These are phyloP conservation scores for Phoma herbarum DNA, from an alignment of 2,329 filamentous ascomycete species.

Conservation along the genomic window DNA sequence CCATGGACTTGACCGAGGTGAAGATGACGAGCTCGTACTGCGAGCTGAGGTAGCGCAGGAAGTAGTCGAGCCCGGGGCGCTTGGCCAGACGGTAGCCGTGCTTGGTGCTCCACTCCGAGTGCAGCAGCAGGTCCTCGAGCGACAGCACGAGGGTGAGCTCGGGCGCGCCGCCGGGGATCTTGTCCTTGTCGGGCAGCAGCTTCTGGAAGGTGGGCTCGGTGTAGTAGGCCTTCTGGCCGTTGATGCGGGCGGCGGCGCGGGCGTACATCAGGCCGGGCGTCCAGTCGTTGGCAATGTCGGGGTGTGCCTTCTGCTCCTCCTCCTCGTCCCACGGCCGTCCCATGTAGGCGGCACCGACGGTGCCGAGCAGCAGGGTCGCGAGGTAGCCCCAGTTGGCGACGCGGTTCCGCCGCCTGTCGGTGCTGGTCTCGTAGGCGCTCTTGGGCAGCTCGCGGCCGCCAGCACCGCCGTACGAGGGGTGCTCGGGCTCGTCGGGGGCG, in stretches of 20 bases:
- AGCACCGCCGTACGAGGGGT: conserved; percentile 60
- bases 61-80: conserved; percentile 94
- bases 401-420: conserved; percentile 80
- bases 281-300: conserved; percentile 83
- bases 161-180: conserved; percentile 66
- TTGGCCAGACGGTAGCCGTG: conserved; percentile 97
- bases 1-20: conserved; percentile 83
- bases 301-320: conserved; percentile 74
- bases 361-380: conserved; percentile 63
- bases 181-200: conserved; percentile 80
- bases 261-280: conserved; percentile 77
- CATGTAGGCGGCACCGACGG: conserved; percentile 74
- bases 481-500: conserved; percentile 61
- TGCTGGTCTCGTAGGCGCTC: conserved; percentile 87
- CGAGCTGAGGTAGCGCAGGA: conserved; percentile 93
- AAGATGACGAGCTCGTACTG: conserved; percentile 99
- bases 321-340: conserved; percentile 85
- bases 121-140: conserved; percentile 91
- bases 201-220: conserved; percentile 95
- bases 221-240: conserved; percentile 86
- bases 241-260: conserved; percentile 77
- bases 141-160: conserved; percentile 94
- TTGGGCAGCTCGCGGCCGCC: conserved; percentile 74
- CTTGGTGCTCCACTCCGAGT: conserved; percentile 93
- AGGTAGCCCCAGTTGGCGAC: conserved; percentile 79